Evolutionary conservation across 2,329 filamentous ascomycete genomes (phyloP).

Genomic region (Penicillium olsonii): DNA sequence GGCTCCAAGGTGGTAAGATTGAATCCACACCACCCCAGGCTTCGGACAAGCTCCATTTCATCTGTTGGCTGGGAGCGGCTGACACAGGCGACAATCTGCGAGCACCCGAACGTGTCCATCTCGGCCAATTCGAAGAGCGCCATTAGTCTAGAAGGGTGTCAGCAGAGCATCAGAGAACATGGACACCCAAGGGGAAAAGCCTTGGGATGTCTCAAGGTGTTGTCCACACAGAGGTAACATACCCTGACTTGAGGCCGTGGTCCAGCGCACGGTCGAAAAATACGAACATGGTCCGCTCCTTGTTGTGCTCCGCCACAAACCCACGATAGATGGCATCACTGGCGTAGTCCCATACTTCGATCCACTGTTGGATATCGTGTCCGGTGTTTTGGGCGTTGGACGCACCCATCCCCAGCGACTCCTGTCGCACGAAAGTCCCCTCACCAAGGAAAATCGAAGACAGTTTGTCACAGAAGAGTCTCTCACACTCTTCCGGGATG

Average conservation of each 20-base stretch:
- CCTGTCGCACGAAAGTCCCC: slow-evolving; percentile 73
- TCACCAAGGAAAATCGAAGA: slow-evolving; percentile 93
- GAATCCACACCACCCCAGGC: slow-evolving; percentile 92
- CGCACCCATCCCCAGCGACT: slow-evolving; percentile 86
- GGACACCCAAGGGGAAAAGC: not conserved
- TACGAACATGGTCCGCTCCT: slow-evolving; percentile 76
- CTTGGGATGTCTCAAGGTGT: not conserved
- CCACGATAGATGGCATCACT: slow-evolving; percentile 83
- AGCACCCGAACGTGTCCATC: slow-evolving; percentile 69
- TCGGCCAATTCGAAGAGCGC: slow-evolving; percentile 86
- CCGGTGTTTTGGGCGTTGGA: slow-evolving; percentile 36
- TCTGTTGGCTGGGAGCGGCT: slow-evolving; percentile 67
- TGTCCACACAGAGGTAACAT: slow-evolving; percentile 43
- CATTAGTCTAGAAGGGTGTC: slow-evolving; percentile 65
- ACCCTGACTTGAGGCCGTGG: slow-evolving; percentile 85
- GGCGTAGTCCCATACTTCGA: slow-evolving; percentile 68
- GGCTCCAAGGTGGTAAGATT: slow-evolving; percentile 76
- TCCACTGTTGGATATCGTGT: slow-evolving; percentile 34
- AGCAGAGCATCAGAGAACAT: not conserved
- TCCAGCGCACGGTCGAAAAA: slow-evolving; percentile 78
- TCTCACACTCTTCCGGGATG: slow-evolving; percentile 99
- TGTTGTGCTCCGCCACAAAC: slow-evolving; percentile 72
- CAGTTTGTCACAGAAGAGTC: slow-evolving; percentile 98
- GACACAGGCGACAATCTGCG: slow-evolving; percentile 76
- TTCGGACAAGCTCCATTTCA: slow-evolving; percentile 69